These are phyloP conservation scores for Dactylellina sp. DNA, from an alignment of 2,329 filamentous ascomycete genomes.

Conservation along the genomic window DNA sequence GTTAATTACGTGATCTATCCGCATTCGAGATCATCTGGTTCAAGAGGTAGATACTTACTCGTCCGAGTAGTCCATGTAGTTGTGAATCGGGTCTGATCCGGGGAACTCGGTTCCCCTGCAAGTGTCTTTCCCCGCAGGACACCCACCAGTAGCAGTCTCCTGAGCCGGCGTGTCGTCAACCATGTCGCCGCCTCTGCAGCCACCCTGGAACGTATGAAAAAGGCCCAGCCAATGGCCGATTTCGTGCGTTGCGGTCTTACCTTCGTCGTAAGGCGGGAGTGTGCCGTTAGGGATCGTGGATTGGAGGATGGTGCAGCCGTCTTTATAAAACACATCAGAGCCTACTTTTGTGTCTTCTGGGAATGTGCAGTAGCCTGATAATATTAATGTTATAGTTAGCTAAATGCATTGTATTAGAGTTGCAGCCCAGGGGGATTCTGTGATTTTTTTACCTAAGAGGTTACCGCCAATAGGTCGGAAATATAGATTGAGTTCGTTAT, in stretches of 20 bases:
- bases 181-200: slow-evolving; percentile 60
- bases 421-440: not conserved
- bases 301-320: slow-evolving; percentile 46
- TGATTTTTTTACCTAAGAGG: slow-evolving; percentile 12
- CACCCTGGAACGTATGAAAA: slow-evolving; percentile 62
- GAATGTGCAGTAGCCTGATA: slow-evolving; percentile 43
- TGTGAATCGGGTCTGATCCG: slow-evolving; percentile 62
- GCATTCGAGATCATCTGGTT: too few relatives aligned
- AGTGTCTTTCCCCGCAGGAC: slow-evolving; percentile 60
- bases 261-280: slow-evolving; percentile 20
- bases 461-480: slow-evolving; percentile 23
- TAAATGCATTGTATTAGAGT: not conserved
- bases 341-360: slow-evolving; percentile 1
- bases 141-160: slow-evolving; percentile 58
- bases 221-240: slow-evolving; percentile 63
- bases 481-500: slow-evolving; percentile 33
- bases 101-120: slow-evolving; percentile 58
- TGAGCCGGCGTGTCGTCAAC: slow-evolving; percentile 62
- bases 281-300: slow-evolving; percentile 25
- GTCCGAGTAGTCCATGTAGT: slow-evolving; percentile 62
- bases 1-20: too few relatives aligned
- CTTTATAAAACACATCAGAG: slow-evolving; percentile 27
- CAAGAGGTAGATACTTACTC: too few relatives aligned
- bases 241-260: slow-evolving; percentile 62
- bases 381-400: not conserved